phyloP scores from a whole-genome alignment of 805 yeast genomes.

The Grigorovia humatica region DNA sequence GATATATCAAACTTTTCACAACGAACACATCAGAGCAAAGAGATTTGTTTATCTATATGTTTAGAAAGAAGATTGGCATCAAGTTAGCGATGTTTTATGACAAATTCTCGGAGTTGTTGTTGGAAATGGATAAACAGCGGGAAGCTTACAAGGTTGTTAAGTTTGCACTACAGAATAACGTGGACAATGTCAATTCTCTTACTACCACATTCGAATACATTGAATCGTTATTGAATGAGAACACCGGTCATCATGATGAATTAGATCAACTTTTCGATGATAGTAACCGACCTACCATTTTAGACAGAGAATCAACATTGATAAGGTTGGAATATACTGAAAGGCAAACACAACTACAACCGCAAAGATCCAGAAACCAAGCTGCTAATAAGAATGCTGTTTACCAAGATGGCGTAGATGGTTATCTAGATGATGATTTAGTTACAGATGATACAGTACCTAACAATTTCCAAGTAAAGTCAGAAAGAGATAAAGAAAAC shows the following conservation, averaged over 20 bases:
- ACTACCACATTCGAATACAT: not conserved
- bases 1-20: conserved; percentile 41
- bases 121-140: conserved; percentile 9
- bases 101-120: conserved; percentile 47
- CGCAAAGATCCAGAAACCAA: too few relatives aligned
- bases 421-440: not conserved
- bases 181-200: not conserved
- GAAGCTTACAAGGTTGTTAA: conserved; percentile 16
- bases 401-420: not conserved
- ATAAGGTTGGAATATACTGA: not conserved
- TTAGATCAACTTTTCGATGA: not conserved
- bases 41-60: conserved; percentile 62
- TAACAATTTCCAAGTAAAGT: not conserved
- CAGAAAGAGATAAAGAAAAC: conserved; percentile 2
- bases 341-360: not conserved
- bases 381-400: not conserved
- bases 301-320: conserved; percentile 6
- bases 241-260: not conserved
- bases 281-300: not conserved
- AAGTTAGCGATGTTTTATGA: conserved; percentile 63
- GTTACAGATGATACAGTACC: not conserved
- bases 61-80: conserved; percentile 61
- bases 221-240: not conserved
- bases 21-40: conserved; percentile 53
- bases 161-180: conserved; percentile 4